These are phyloP conservation scores for Gypsophila paniculata DNA, from an alignment of 179 eudicot genomes.

Conservation along the genomic window DNA sequence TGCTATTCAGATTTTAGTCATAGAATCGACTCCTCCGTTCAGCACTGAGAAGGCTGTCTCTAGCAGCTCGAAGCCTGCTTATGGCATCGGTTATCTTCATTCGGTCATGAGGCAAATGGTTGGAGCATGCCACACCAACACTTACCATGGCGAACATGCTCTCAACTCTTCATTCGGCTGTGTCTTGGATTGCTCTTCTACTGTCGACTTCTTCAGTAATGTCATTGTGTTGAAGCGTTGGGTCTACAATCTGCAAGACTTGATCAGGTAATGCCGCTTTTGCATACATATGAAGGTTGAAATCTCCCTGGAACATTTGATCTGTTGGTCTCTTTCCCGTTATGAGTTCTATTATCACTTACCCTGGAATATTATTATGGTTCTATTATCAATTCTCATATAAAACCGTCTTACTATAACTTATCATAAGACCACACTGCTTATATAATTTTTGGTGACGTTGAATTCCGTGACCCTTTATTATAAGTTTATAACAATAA, in stretches of 20 bases:
- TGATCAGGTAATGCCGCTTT: conserved; percentile 20
- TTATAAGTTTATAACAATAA: too few species aligned
- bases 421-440: too few species aligned
- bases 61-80: conserved; percentile 1
- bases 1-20: not conserved
- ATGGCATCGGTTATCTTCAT: conserved; percentile 11
- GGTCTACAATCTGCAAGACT: conserved; percentile 13
- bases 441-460: too few species aligned
- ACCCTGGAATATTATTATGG: too few species aligned
- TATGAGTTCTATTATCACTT: conserved; percentile 23
- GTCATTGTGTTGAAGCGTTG: conserved; percentile 13
- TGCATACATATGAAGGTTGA: conserved; percentile 23
- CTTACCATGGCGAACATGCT: conserved; percentile 17
- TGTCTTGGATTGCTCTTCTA: not conserved
- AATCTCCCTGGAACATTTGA: conserved; percentile 17
- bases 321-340: conserved; percentile 9
- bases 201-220: not conserved
- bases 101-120: conserved; percentile 21
- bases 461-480: too few species aligned
- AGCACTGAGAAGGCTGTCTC: conserved; percentile 1
- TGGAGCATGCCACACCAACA: conserved; percentile 24
- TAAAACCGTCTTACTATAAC: too few species aligned
- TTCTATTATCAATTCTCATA: too few species aligned
- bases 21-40: not conserved
- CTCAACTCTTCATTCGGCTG: not conserved